Conservation (phyloP, 129 eudicot genomes). For the Erigeron canadensis region DNA sequence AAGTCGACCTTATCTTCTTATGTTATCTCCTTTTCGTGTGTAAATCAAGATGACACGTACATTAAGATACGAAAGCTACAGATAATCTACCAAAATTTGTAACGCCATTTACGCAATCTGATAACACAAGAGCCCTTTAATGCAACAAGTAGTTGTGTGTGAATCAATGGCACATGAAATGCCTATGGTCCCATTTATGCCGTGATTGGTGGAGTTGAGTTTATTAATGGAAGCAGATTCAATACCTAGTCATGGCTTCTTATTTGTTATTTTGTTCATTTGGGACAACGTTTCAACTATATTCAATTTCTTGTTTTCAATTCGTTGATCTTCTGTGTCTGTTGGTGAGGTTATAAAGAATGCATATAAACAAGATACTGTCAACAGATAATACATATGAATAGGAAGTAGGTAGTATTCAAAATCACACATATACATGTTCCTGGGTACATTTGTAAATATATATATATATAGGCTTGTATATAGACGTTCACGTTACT, state of each 20-base stretch:
- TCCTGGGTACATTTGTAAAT: no score
- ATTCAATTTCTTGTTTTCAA: neutral
- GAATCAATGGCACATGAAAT: constrained; percentile 20
- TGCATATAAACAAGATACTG: no score
- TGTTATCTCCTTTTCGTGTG: constrained; percentile 11
- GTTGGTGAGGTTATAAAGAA: no score
- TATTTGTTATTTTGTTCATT: neutral
- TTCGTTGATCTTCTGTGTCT: no score
- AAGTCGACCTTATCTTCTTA: constrained; percentile 27
- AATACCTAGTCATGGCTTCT: constrained; percentile 11
- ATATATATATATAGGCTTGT: no score
- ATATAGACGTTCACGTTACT: no score
- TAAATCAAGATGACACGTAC: constrained; percentile 25
- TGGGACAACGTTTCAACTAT: neutral
- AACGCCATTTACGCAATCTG: constrained; percentile 26
- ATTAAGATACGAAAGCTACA: constrained; percentile 31
- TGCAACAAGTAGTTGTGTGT: constrained; percentile 20
- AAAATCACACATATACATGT: no score
- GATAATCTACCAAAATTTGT: constrained; percentile 15
- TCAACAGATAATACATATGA: no score
- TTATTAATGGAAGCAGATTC: constrained; percentile 4
- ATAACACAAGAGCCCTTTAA: neutral
- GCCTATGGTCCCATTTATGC: constrained; percentile 18
- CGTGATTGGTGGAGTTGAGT: neutral
- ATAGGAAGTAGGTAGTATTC: no score